A percentile compares a stretch with the other conserved stretches of the same genome.
Conservation (phyloP, 2,329 filamentous ascomycete genomes). For the Aspergillus proliferans region DNA sequence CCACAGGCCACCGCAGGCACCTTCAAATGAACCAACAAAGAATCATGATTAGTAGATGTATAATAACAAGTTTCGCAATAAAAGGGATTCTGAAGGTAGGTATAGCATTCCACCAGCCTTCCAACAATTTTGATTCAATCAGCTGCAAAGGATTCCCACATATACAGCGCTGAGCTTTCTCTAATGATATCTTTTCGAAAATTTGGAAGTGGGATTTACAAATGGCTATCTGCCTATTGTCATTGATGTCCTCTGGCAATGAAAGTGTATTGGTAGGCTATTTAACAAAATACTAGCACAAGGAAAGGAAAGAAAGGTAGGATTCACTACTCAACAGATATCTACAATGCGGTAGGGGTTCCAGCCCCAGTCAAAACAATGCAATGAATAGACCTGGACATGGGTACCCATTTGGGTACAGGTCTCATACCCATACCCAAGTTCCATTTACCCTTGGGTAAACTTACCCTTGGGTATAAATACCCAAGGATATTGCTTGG, state of each 20-base stretch:
- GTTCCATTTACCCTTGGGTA: too few species aligned
- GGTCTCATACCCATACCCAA: too few species aligned
- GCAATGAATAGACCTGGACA: too few species aligned
- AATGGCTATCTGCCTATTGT: background rate
- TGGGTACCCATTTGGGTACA: too few species aligned
- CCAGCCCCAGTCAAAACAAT: background rate
- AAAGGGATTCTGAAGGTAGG: background rate
- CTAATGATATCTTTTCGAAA: background rate
- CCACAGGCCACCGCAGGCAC: background rate
- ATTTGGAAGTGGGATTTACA: background rate
- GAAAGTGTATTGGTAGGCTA: background rate
- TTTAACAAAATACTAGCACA: background rate
- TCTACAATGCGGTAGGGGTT: background rate
- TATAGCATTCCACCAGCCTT: background rate
- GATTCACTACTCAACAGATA: background rate
- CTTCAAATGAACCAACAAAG: background rate
- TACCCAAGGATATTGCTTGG: too few species aligned
- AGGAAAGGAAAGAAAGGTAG: background rate
- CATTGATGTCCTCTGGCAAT: too few species aligned
- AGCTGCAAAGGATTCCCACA: background rate
- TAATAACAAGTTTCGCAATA: background rate
- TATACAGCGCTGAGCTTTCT: background rate
- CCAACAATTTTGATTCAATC: background rate
- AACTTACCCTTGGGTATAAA: too few species aligned
- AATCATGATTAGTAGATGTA: background rate